Conservation (phyloP, 2,329 filamentous ascomycete genomes). For the Pseudogymnoascus destructans region DNA sequence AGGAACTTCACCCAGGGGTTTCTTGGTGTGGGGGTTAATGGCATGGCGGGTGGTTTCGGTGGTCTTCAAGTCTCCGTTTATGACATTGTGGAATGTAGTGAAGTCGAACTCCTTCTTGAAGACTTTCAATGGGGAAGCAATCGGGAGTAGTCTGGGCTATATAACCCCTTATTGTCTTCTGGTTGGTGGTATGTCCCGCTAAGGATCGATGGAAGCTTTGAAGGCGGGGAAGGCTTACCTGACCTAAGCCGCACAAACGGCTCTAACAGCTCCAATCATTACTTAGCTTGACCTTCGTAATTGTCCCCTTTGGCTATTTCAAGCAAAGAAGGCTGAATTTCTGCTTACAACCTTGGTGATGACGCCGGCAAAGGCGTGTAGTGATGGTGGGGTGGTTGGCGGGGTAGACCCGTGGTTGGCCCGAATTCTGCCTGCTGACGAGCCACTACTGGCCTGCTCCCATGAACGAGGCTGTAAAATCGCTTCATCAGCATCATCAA, state of each 20-base stretch:
- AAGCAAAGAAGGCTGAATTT: neutral
- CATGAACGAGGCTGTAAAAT: neutral
- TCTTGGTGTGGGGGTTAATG: conserved; percentile 13
- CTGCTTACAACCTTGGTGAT: neutral
- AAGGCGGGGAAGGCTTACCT: neutral
- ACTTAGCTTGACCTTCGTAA: neutral
- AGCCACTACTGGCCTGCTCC: neutral
- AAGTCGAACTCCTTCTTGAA: conserved; percentile 6
- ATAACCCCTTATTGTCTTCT: neutral
- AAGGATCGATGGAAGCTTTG: neutral
- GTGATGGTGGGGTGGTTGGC: neutral
- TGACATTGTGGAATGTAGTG: conserved; percentile 14
- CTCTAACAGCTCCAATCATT: neutral
- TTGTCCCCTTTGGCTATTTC: neutral
- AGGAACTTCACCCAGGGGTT: conserved; percentile 24
- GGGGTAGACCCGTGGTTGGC: neutral
- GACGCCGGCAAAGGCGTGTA: neutral
- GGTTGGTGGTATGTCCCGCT: neutral
- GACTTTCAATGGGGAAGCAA: neutral
- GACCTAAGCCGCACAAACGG: neutral
- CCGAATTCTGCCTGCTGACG: neutral
- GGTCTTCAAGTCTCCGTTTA: conserved; percentile 12
- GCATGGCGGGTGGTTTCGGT: conserved; percentile 10
- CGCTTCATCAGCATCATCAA: neutral
- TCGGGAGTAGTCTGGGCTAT: neutral